Percentiles rank a stretch among this genome's conserved stretches.
Conservation (phyloP, 2,329 filamentous ascomycete genomes). For the Aureobasidium sp. region DNA sequence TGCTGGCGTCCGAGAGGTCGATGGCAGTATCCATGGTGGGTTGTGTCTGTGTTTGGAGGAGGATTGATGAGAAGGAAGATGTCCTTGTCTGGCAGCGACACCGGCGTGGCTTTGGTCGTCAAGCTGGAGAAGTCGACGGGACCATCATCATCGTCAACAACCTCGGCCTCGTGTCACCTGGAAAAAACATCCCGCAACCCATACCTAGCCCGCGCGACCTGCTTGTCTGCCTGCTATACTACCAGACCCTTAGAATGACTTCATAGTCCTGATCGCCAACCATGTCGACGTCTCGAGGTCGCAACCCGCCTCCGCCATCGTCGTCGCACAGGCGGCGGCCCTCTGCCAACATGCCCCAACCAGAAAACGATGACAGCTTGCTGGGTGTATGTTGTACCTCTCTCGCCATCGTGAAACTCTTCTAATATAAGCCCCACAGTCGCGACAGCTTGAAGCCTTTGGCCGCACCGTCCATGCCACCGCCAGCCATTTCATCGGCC, state of each 20-base stretch:
- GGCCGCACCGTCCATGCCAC: conserved; percentile 91
- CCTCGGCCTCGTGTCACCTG: conserved; percentile 4
- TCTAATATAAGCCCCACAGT: conserved; percentile 41
- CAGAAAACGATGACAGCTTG: conserved; percentile 15
- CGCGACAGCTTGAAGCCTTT: conserved; percentile 84
- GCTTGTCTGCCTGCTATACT: background rate
- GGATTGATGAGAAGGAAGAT: background rate
- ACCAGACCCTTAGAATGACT: background rate
- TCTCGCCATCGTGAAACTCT: too few relatives aligned
- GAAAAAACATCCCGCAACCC: background rate
- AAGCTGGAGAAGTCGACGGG: background rate
- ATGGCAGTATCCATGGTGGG: conserved; percentile 75
- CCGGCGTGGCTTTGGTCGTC: background rate
- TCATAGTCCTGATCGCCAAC: background rate
- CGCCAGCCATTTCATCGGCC: conserved; percentile 76
- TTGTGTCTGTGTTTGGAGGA: background rate
- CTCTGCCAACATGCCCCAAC: background rate
- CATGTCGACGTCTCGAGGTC: conserved; percentile 7
- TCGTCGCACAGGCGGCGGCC: conserved; percentile 2
- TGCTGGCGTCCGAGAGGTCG: conserved; percentile 61
- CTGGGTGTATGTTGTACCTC: conserved; percentile 9
- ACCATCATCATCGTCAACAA: conserved; percentile 2
- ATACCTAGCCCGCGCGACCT: background rate
- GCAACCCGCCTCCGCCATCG: conserved; percentile 4
- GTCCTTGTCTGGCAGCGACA: background rate